A percentile compares a stretch with the other conserved stretches of the same genome.
phyloP scores from a whole-genome alignment of 1,139 yeast genomes.

The Taiozyma sp. region DNA sequence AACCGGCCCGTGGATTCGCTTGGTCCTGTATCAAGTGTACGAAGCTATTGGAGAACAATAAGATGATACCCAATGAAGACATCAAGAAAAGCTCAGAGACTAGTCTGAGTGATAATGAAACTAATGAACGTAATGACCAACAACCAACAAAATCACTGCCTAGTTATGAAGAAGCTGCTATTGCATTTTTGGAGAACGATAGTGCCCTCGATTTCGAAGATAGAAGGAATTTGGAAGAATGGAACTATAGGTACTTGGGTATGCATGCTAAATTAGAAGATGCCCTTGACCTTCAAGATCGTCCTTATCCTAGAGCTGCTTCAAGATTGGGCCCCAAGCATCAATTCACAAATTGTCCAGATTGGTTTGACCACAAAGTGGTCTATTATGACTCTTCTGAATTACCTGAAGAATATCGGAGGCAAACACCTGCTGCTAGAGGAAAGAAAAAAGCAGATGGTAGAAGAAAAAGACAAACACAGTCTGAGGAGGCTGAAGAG shows the following conservation, averaged over 20 bases:
- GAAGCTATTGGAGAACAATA: constrained; percentile 31
- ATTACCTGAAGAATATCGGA: constrained; percentile 19
- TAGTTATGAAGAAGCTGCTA: constrained; percentile 57
- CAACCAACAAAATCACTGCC: constrained; percentile 31
- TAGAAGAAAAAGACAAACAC: constrained; percentile 15
- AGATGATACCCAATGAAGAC: constrained; percentile 13
- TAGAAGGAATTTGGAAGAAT: constrained; percentile 55
- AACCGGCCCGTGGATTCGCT: constrained; percentile 85
- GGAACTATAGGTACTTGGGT: constrained; percentile 83
- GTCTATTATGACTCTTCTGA: constrained; percentile 54
- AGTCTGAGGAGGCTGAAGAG: constrained; percentile 18
- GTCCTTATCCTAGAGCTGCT: constrained; percentile 81
- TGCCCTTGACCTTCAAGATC: constrained; percentile 72
- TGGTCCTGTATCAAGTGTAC: constrained; percentile 91
- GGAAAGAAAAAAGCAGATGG: constrained; percentile 19
- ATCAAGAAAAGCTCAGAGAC: neutral
- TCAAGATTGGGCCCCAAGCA: constrained; percentile 73
- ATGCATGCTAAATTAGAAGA: constrained; percentile 75
- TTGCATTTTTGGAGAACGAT: constrained; percentile 46
- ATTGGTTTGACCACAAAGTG: constrained; percentile 63
- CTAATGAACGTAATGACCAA: neutral
- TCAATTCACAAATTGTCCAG: constrained; percentile 65
- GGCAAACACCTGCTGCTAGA: constrained; percentile 20
- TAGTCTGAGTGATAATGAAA: neutral
- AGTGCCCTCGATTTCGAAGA: constrained; percentile 36